These are phyloP conservation scores for Mercurialis annua DNA, from an alignment of 345 rosid species.

Conservation along the genomic window DNA sequence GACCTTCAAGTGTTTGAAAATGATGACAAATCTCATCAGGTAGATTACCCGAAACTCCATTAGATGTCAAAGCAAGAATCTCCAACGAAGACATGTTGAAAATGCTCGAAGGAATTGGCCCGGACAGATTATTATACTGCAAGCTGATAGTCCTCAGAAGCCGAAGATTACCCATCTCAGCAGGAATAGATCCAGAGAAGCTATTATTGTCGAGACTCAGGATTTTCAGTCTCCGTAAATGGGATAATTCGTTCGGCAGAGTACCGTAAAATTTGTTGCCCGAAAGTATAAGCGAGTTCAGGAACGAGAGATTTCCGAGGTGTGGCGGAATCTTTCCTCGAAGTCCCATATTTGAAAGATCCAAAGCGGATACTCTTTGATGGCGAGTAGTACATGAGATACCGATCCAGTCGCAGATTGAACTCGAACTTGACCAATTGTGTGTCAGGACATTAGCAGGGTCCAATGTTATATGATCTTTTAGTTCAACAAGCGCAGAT, in stretches of 20 bases:
- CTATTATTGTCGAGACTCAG: slow-evolving; percentile 13
- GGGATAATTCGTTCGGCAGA: too few species aligned
- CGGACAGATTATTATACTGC: background rate
- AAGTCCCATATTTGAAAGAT: slow-evolving; percentile 7
- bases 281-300: background rate
- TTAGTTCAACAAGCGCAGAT: too few species aligned
- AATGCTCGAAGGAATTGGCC: background rate
- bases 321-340: slow-evolving; percentile 6
- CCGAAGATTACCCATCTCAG: background rate
- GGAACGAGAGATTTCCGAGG: slow-evolving; percentile 13
- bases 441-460: too few species aligned
- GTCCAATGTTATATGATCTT: too few species aligned
- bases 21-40: too few species aligned
- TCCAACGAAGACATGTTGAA: too few species aligned
- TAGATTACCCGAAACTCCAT: too few species aligned
- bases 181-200: slow-evolving; percentile 5
- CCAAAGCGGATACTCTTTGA: slow-evolving; percentile 6
- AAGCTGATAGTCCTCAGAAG: background rate
- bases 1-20: too few species aligned
- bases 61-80: too few species aligned
- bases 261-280: too few species aligned
- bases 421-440: too few species aligned
- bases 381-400: slow-evolving; percentile 2
- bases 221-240: too few species aligned
- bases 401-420: slow-evolving; percentile 16